Evolutionary conservation across 768 basidiomycete species (phyloP).

Genomic region (Leccinum arenicola): DNA sequence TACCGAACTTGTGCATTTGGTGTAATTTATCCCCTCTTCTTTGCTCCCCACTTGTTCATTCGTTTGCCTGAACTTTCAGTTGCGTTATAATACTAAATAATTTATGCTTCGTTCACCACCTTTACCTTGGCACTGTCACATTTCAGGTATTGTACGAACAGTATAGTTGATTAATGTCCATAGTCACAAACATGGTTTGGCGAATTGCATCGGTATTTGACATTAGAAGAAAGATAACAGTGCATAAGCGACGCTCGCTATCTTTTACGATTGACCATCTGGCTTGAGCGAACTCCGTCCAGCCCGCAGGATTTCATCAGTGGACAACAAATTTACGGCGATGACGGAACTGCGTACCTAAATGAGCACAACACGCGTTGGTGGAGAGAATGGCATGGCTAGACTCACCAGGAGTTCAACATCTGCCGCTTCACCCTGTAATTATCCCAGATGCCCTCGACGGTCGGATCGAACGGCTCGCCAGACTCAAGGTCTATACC

Average conservation of each 20-base stretch:
- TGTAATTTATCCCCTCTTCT: slow-evolving; percentile 25
- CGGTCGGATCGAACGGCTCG: slow-evolving; percentile 93
- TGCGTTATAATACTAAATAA: slow-evolving; percentile 26
- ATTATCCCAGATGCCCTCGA: slow-evolving; percentile 98
- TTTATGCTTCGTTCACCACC: slow-evolving; percentile 23
- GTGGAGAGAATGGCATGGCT: slow-evolving; percentile 7
- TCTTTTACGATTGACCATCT: slow-evolving; percentile 57
- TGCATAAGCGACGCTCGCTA: slow-evolving; percentile 15
- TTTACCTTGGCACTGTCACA: slow-evolving; percentile 11
- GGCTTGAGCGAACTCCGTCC: slow-evolving; percentile 86
- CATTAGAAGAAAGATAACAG: slow-evolving; percentile 22
- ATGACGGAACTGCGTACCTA: slow-evolving; percentile 71
- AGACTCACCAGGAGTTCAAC: slow-evolving; percentile 88
- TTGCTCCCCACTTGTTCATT: slow-evolving; percentile 13
- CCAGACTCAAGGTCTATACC: slow-evolving; percentile 92
- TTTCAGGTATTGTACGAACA: slow-evolving; percentile 26
- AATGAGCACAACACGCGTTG: slow-evolving; percentile 25
- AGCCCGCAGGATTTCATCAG: slow-evolving; percentile 92
- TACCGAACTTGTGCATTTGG: slow-evolving; percentile 4
- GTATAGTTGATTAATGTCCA: slow-evolving; percentile 31
- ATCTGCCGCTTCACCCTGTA: slow-evolving; percentile 98
- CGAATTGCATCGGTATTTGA: slow-evolving; percentile 10
- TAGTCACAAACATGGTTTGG: slow-evolving; percentile 21
- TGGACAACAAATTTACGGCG: slow-evolving; percentile 90
- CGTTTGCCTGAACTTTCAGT: slow-evolving; percentile 18